Evolutionary conservation across 2,329 filamentous ascomycete genomes (phyloP).

Genomic region (Huntiella bhutanensis): DNA sequence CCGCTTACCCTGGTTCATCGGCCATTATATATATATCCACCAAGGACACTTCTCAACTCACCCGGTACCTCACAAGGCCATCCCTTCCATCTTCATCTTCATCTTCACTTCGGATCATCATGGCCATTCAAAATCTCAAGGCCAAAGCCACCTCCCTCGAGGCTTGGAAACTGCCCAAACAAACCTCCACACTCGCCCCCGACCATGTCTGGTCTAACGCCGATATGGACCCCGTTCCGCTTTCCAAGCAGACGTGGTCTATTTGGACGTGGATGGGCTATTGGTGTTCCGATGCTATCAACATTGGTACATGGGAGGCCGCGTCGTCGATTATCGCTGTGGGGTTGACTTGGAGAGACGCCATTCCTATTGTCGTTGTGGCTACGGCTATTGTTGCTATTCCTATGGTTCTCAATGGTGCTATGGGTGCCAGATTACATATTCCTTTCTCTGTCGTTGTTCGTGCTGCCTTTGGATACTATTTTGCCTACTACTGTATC

Average conservation of each 20-base stretch:
- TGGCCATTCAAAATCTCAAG: constrained; percentile 7
- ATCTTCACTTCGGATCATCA: background rate
- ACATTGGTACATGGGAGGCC: constrained; percentile 10
- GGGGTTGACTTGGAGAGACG: constrained; percentile 25
- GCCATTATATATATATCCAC: no score
- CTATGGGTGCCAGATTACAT: constrained; percentile 24
- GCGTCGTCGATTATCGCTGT: constrained; percentile 22
- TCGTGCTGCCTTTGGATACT: constrained; percentile 23
- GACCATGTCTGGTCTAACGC: constrained; percentile 21
- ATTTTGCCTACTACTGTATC: constrained; percentile 22
- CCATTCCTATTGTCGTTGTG: constrained; percentile 26
- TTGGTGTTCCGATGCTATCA: constrained; percentile 24
- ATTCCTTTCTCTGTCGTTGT: constrained; percentile 24
- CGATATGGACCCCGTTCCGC: constrained; percentile 18
- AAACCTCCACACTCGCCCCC: constrained; percentile 9
- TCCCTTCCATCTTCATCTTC: background rate
- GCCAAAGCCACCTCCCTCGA: constrained; percentile 7
- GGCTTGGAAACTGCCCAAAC: constrained; percentile 9
- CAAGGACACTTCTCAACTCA: no score
- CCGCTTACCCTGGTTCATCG: no score
- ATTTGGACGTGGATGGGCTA: constrained; percentile 26
- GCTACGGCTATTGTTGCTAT: constrained; percentile 24
- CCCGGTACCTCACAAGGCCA: background rate
- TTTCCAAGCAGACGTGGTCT: constrained; percentile 25
- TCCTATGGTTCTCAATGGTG: constrained; percentile 24